Percentiles rank a stretch among this genome's conserved stretches.
Evolutionary conservation across 805 yeast species (phyloP).

Genomic region (Candida easanensis): DNA sequence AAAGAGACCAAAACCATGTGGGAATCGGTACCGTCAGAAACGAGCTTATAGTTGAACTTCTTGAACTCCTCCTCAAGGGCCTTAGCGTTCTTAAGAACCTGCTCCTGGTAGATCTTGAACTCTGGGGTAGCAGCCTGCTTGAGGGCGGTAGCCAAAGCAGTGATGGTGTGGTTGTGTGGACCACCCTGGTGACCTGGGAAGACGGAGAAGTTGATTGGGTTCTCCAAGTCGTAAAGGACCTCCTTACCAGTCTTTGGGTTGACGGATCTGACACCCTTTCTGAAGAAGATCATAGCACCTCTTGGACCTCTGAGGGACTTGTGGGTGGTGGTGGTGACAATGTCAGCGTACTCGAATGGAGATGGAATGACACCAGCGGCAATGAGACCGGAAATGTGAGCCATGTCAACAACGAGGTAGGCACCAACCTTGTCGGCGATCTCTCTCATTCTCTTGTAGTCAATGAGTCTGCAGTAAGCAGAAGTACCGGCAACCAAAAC

Average conservation of each 20-base stretch:
- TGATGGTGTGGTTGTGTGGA: constrained; percentile 97
- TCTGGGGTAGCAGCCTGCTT: constrained; percentile 90
- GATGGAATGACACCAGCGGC: constrained; percentile 95
- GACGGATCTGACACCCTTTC: constrained; percentile 86
- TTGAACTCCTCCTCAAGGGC: constrained; percentile 68
- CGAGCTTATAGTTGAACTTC: constrained; percentile 67
- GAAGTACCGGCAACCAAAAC: constrained; percentile 97
- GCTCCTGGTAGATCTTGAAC: constrained; percentile 79
- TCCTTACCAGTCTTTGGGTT: constrained; percentile 78
- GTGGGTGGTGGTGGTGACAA: constrained; percentile 98
- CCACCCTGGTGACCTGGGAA: constrained; percentile 99
- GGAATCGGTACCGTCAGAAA: constrained; percentile 92
- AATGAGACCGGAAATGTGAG: constrained; percentile 94
- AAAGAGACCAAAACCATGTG: constrained; percentile 86
- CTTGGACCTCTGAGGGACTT: constrained; percentile 99
- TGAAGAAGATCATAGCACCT: constrained; percentile 99
- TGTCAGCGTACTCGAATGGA: constrained; percentile 95
- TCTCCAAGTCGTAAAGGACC: constrained; percentile 81
- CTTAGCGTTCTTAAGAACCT: constrained; percentile 79
- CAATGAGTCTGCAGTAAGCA: constrained; percentile 95
- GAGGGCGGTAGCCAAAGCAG: constrained; percentile 93
- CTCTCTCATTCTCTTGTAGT: constrained; percentile 93
- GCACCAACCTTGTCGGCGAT: constrained; percentile 98
- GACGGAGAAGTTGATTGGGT: constrained; percentile 90
- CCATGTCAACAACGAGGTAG: constrained; percentile 95